Conservation (phyloP, 169 alveolate species). For the Plasmodium billcollinsi region DNA sequence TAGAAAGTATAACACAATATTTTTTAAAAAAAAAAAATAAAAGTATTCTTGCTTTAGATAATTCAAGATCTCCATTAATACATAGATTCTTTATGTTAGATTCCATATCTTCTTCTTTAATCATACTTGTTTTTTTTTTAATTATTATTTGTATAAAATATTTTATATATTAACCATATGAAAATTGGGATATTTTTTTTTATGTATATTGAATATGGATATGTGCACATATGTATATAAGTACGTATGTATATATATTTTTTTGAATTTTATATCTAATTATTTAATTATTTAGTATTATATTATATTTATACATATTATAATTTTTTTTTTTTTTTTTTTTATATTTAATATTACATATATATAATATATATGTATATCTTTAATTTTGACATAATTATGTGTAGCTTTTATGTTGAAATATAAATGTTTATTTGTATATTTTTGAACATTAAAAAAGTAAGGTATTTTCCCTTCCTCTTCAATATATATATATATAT, state of each 20-base stretch:
- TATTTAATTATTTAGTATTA: no score
- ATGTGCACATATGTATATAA: background rate
- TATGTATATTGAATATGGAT: background rate
- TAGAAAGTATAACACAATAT: slow-evolving; percentile 70
- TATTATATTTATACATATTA: no score
- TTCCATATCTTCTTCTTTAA: slow-evolving; percentile 52
- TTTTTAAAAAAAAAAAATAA: slow-evolving; percentile 62
- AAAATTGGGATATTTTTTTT: background rate
- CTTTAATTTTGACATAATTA: no score
- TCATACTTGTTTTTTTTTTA: slow-evolving; percentile 21
- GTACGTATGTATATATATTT: background rate
- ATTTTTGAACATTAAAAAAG: no score
- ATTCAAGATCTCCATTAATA: slow-evolving; percentile 60
- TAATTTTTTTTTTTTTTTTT: no score
- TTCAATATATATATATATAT: no score
- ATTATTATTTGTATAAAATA: slow-evolving; percentile 36
- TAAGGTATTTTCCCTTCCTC: no score
- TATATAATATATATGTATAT: no score
- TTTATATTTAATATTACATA: no score
- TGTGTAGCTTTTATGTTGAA: no score
- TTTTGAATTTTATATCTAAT: no score
- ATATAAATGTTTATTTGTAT: no score
- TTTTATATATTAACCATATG: slow-evolving; percentile 7
- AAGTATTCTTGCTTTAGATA: slow-evolving; percentile 64
- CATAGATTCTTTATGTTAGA: slow-evolving; percentile 67